Evolutionary conservation across 164 flowering plant genomes (phyloP).

Genomic region (Tinospora cordifolia): DNA sequence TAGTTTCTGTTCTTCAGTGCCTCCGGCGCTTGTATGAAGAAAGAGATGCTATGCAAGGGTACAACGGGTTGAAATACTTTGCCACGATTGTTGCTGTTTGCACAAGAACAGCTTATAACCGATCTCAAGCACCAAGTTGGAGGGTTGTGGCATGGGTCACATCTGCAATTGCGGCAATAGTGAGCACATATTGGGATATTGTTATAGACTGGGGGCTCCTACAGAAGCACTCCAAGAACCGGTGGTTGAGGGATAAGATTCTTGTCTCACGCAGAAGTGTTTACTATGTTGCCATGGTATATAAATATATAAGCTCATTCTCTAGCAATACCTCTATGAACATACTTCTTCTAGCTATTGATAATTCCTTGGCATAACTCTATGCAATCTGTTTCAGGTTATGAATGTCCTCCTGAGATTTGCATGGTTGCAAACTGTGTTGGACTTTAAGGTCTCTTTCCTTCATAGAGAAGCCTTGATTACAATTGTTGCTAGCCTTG

Average conservation of each 20-base stretch:
- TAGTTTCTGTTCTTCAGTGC: conserved; percentile 37
- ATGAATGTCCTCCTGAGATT: conserved; percentile 56
- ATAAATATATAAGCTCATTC: too few species aligned
- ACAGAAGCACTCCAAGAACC: conserved; percentile 46
- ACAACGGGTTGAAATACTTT: conserved; percentile 57
- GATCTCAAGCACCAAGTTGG: conserved; percentile 34
- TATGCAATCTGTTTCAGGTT: too few species aligned
- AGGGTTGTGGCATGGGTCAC: conserved; percentile 38
- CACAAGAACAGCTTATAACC: conserved; percentile 45
- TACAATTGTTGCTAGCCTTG: conserved; percentile 49
- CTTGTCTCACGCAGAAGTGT: conserved; percentile 42
- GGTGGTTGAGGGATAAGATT: conserved; percentile 56
- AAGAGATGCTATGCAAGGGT: conserved; percentile 46
- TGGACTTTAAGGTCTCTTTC: conserved; percentile 28
- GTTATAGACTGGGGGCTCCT: conserved; percentile 75
- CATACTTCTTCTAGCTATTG: too few species aligned
- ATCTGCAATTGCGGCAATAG: conserved; percentile 42
- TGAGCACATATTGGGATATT: conserved; percentile 69
- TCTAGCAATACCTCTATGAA: too few species aligned
- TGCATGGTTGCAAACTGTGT: conserved; percentile 63
- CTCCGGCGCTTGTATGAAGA: conserved; percentile 62
- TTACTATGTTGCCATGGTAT: conserved; percentile 59
- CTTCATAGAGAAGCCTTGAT: conserved; percentile 34
- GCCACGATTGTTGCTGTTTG: conserved; percentile 56
- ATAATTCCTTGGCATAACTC: too few species aligned